A percentile compares a stretch with the other conserved stretches of the same genome.
Evolutionary conservation across 805 yeast species (phyloP).

Genomic region (Candida piceae): DNA sequence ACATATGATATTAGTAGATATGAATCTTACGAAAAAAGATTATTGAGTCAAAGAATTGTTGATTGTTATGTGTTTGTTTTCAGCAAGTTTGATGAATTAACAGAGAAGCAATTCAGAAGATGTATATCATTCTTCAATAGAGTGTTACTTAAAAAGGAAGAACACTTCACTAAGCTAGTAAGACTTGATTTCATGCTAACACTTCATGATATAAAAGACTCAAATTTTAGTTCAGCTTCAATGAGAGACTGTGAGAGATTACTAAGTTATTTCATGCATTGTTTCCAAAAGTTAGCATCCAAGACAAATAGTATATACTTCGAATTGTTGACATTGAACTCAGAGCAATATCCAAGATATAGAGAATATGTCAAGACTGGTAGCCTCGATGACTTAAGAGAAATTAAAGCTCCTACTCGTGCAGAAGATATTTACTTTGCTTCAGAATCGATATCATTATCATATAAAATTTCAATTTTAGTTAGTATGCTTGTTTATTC

Average conservation of each 20-base stretch:
- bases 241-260: slow-evolving; percentile 63
- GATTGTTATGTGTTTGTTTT: slow-evolving; percentile 62
- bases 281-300: slow-evolving; percentile 42
- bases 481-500: slow-evolving; percentile 31
- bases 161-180: slow-evolving; percentile 47
- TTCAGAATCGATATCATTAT: slow-evolving; percentile 16
- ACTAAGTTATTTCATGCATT: slow-evolving; percentile 58
- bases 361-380: slow-evolving; percentile 59
- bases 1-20: slow-evolving; percentile 16
- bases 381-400: slow-evolving; percentile 36
- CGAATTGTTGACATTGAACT: slow-evolving; percentile 59
- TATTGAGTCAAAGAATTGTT: slow-evolving; percentile 56
- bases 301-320: slow-evolving; percentile 50
- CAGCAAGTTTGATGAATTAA: slow-evolving; percentile 55
- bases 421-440: slow-evolving; percentile 14
- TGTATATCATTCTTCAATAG: slow-evolving; percentile 69
- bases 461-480: slow-evolving; percentile 21
- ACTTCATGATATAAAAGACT: slow-evolving; percentile 46
- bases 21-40: slow-evolving; percentile 34
- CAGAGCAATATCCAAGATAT: slow-evolving; percentile 41
- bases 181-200: slow-evolving; percentile 70
- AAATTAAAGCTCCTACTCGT: slow-evolving; percentile 22
- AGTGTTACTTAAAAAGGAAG: slow-evolving; percentile 58
- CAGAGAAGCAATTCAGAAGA: slow-evolving; percentile 53
- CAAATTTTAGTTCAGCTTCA: slow-evolving; percentile 42